Conservation (phyloP, 2,329 filamentous ascomycete species). For the Aspergillus sp. region DNA sequence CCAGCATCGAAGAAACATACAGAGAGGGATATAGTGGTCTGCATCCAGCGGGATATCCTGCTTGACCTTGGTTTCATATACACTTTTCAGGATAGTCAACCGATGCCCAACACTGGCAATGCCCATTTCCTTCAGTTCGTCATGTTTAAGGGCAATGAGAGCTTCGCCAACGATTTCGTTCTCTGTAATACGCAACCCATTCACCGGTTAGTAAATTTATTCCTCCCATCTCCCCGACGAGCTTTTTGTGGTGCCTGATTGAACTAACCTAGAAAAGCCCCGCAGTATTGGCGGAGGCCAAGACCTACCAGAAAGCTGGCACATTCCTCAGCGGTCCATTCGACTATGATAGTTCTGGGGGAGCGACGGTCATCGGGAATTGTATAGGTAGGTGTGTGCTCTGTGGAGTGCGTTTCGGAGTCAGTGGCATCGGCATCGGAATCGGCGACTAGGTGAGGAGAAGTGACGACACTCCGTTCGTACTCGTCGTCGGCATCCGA, state of each 20-base stretch:
- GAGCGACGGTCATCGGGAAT: constrained; percentile 47
- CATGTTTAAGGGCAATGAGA: constrained; percentile 79
- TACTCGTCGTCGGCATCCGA: constrained; percentile 64
- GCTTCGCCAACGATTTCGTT: constrained; percentile 94
- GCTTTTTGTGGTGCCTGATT: not conserved
- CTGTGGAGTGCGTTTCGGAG: constrained; percentile 54
- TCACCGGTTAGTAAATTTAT: too few relatives aligned
- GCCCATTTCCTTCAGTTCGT: constrained; percentile 93
- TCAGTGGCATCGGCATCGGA: constrained; percentile 54
- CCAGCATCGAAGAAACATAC: constrained; percentile 51
- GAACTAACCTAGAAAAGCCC: constrained; percentile 72
- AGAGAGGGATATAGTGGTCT: constrained; percentile 88
- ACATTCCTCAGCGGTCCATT: constrained; percentile 75
- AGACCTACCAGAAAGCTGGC: constrained; percentile 81
- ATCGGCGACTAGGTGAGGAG: constrained; percentile 52
- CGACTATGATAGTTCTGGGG: constrained; percentile 53
- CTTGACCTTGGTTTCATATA: constrained; percentile 93
- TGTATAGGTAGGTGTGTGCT: constrained; percentile 56
- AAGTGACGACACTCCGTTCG: constrained; percentile 55
- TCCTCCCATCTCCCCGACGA: too few relatives aligned
- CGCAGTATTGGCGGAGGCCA: constrained; percentile 76
- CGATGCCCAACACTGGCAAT: constrained; percentile 90
- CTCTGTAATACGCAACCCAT: constrained; percentile 49
- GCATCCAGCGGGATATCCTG: constrained; percentile 87
- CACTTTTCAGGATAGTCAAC: constrained; percentile 88